These are phyloP conservation scores for Camellia sinensis DNA, from an alignment of 148 eudicot species.

Conservation along the genomic window DNA sequence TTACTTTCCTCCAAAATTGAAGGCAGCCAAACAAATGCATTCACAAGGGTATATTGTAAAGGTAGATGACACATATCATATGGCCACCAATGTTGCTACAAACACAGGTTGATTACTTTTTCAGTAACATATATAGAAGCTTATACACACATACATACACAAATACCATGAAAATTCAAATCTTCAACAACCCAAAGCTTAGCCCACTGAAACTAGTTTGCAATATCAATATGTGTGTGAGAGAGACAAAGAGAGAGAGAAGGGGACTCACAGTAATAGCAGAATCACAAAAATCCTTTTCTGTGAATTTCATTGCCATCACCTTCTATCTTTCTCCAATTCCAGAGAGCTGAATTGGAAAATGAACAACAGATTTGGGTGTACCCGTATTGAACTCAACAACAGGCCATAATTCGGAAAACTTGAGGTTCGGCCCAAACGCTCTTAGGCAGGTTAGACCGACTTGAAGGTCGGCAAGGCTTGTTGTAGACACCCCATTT, in stretches of 20 bases:
- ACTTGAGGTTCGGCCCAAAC: too few species aligned
- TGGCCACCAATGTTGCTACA: not conserved
- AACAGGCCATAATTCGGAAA: too few species aligned
- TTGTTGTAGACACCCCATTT: too few species aligned
- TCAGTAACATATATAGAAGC: not conserved
- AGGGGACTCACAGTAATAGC: slow-evolving; percentile 53
- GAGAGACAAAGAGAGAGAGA: not conserved
- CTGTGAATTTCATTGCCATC: slow-evolving; percentile 66
- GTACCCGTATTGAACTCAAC: too few species aligned
- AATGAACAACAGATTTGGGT: too few species aligned
- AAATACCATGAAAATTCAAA: not conserved
- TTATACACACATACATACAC: not conserved
- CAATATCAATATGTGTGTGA: not conserved
- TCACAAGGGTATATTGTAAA: too few species aligned
- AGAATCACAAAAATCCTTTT: slow-evolving; percentile 79
- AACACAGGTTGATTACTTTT: not conserved
- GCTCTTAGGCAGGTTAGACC: too few species aligned
- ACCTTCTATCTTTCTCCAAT: slow-evolving; percentile 9
- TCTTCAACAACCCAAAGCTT: not conserved
- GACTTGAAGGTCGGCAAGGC: too few species aligned
- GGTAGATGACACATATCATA: not conserved
- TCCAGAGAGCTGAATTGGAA: too few species aligned
- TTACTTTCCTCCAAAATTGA: not conserved
- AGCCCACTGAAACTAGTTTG: not conserved
- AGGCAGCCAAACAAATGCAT: too few species aligned